phyloP scores from a whole-genome alignment of 768 basidiomycete species.

The Porpolomopsis calyptriformis region DNA sequence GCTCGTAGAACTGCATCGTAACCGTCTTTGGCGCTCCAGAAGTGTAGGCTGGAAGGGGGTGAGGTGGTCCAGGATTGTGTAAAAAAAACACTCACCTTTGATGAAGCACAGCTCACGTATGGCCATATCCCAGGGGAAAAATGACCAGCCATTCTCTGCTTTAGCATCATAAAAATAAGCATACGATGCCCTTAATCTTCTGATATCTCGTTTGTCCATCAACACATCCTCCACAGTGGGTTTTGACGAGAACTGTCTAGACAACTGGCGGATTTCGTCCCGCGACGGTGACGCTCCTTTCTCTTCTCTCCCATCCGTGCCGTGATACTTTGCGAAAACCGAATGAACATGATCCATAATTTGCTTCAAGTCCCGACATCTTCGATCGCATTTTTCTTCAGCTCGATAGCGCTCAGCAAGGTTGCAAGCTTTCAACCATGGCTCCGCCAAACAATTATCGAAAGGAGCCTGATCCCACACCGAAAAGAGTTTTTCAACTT shows the following conservation, averaged over 20 bases:
- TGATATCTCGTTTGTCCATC: slow-evolving; percentile 20
- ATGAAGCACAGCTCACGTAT: slow-evolving; percentile 39
- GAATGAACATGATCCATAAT: slow-evolving; percentile 33
- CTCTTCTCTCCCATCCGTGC: background rate
- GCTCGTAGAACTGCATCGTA: slow-evolving; percentile 28
- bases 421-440: slow-evolving; percentile 28
- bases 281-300: slow-evolving; percentile 29
- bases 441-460: slow-evolving; percentile 21
- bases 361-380: slow-evolving; percentile 22
- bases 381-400: slow-evolving; percentile 14
- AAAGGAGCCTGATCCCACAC: background rate
- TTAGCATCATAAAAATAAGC: slow-evolving; percentile 33
- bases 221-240: slow-evolving; percentile 19
- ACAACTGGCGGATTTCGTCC: slow-evolving; percentile 35
- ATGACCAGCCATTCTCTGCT: slow-evolving; percentile 16
- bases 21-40: slow-evolving; percentile 31
- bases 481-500: slow-evolving; percentile 6
- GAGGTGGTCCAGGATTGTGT: background rate
- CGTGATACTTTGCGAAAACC: slow-evolving; percentile 17
- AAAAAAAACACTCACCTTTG: slow-evolving; percentile 19
- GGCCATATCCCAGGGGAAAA: slow-evolving; percentile 45
- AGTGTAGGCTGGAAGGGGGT: slow-evolving; percentile 20
- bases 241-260: slow-evolving; percentile 26
- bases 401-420: slow-evolving; percentile 14
- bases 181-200: slow-evolving; percentile 36